Conservation (phyloP, 202 grass and related monocot species). For the Zoysia matrella region DNA sequence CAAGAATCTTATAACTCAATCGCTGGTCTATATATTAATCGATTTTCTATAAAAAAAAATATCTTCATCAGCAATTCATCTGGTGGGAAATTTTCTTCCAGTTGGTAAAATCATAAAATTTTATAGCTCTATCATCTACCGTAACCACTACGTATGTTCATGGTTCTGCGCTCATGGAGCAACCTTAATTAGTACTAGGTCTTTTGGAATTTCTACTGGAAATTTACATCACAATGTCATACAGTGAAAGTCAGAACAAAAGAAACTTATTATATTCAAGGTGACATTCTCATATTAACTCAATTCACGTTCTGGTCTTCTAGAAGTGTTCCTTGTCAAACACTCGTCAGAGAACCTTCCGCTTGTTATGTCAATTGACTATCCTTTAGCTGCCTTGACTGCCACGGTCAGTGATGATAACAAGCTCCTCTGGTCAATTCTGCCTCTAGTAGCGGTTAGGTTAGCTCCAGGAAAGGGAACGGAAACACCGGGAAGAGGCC, state of each 20-base stretch:
- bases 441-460: neutral
- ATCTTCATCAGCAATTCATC: neutral
- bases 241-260: neutral
- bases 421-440: neutral
- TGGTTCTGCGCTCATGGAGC: neutral
- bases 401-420: constrained; percentile 29
- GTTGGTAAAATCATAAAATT: neutral
- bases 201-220: neutral
- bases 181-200: neutral
- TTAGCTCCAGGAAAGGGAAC: constrained; percentile 33
- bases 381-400: neutral
- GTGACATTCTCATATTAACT: no score
- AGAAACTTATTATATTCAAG: neutral
- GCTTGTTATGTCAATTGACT: constrained; percentile 23
- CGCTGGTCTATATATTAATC: neutral
- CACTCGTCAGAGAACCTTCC: constrained; percentile 42
- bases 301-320: constrained; percentile 19
- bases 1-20: neutral
- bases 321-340: constrained; percentile 47
- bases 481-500: constrained; percentile 22
- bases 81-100: neutral
- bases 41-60: no score
- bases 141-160: neutral
- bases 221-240: neutral
- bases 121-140: neutral